Percentiles rank a stretch among this genome's conserved stretches.
phyloP scores from a whole-genome alignment of 2,329 filamentous ascomycete genomes.

The Colletotrichum paranaense region DNA sequence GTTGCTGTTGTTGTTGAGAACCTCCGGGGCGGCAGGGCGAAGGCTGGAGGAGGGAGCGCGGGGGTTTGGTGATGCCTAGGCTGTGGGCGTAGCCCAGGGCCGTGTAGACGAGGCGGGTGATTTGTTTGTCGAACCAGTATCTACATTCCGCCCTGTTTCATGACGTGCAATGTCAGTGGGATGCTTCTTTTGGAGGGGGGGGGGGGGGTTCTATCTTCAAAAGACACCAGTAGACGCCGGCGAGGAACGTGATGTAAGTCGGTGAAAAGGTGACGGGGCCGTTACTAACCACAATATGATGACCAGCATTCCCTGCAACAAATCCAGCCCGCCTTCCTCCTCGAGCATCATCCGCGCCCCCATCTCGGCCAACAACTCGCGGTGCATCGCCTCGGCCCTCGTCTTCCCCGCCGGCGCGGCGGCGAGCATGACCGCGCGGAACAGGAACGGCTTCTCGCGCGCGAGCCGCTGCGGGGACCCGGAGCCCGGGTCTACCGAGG shows the following conservation, averaged over 20 bases:
- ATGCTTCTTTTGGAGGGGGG: no score
- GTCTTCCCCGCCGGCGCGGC: constrained; percentile 44
- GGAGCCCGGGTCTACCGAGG: constrained; percentile 30
- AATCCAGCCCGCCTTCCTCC: constrained; percentile 53
- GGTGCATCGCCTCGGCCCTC: constrained; percentile 52
- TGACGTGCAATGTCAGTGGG: constrained; percentile 1
- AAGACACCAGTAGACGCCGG: no score
- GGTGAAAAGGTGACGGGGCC: neutral
- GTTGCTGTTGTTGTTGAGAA: no score
- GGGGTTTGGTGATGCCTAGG: constrained; percentile 47
- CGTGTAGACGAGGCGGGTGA: constrained; percentile 52
- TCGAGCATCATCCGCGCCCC: constrained; percentile 54
- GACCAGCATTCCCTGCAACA: constrained; percentile 59
- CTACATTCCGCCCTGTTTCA: constrained; percentile 47
- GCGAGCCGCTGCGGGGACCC: constrained; percentile 42
- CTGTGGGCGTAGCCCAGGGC: constrained; percentile 55
- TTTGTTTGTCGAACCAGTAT: constrained; percentile 48
- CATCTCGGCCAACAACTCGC: constrained; percentile 53
- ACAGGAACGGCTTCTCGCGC: constrained; percentile 50
- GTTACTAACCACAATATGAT: constrained; percentile 55
- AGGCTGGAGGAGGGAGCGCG: constrained; percentile 18
- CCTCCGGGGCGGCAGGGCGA: neutral
- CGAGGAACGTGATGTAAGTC: no score
- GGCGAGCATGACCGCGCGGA: constrained; percentile 51
- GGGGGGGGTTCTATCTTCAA: no score